Base-by-base conservation (phyloP, 805 yeast species). In the Geotrichum ghanense region DNA sequence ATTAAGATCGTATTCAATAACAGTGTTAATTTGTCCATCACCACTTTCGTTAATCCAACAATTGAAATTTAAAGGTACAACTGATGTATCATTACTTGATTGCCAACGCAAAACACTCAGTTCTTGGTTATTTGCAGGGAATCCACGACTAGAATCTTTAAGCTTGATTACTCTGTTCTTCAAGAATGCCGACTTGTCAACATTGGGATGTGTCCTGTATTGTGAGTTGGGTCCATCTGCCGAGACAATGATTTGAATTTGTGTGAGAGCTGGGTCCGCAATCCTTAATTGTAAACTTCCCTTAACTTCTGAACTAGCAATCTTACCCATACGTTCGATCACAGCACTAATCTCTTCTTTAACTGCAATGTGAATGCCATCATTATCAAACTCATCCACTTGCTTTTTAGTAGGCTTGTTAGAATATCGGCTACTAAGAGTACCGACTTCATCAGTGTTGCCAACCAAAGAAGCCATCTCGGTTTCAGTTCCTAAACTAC, bases 181-280 rank as follows among this genome's bases (percentile, higher is more conserved):
- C 41, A 74, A 71, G 64, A 90, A 92, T 58, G 76, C 64, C 39
- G 68, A 69, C 59, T 84, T 81, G 67, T 92, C 97, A 53, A 92
- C 94, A 62, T 90, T 89, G 52, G 98, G 98, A 70, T 92, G 96
- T 14, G 97, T 88, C 65, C 89, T 89, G 70, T 76, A 92, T 60
- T 82, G 88, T 42, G 79, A 69, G 52, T 68, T 77, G 39, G 69
- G 66, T 24, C 74, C 73, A 20, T 66, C 70, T 39, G 79, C 71
- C 39, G 69, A 63, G 53, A 89, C 68, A 51, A 74, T 59, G 49
- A 92, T 72, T 60, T 75, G 76, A 47, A 87, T 75, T 54, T 74
- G 75, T 12, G 94, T 79, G 53, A 81, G 71, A 35, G 72, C 75
- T n/a, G 83, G 70, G 57, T 88, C 76, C 62, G 83, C 88, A 52